A percentile compares a stretch with the other conserved stretches of the same genome.
These are phyloP conservation scores for Schwanniomyces yamadae DNA, from an alignment of 805 yeast species.

Conservation along the genomic window DNA sequence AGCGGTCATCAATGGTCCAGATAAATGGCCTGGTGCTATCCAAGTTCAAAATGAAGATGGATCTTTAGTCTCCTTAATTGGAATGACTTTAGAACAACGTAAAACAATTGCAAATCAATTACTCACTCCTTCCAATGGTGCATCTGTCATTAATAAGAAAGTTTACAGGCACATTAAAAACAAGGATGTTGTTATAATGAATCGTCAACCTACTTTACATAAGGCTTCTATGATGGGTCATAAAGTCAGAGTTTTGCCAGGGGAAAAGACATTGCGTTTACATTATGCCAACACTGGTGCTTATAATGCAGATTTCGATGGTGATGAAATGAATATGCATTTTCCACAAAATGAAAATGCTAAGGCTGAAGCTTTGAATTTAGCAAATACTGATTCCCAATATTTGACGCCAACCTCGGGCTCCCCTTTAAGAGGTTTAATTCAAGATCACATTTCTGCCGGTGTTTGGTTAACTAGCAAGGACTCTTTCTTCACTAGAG, in stretches of 20 bases:
- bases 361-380: slow-evolving; percentile 88
- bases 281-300: slow-evolving; percentile 99
- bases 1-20: slow-evolving; percentile 97
- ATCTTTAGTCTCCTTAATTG: slow-evolving; percentile 70
- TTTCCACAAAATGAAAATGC: slow-evolving; percentile 98
- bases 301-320: slow-evolving; percentile 97
- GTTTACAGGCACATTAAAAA: slow-evolving; percentile 93
- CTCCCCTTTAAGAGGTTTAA: slow-evolving; percentile 95
- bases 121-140: slow-evolving; percentile 73
- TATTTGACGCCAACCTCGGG: slow-evolving; percentile 98
- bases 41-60: slow-evolving; percentile 97
- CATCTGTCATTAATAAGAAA: slow-evolving; percentile 78
- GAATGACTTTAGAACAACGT: slow-evolving; percentile 91
- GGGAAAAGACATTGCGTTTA: slow-evolving; percentile 92
- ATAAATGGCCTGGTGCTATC: slow-evolving; percentile 97
- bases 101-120: slow-evolving; percentile 93
- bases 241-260: slow-evolving; percentile 93
- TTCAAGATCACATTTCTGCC: slow-evolving; percentile 98
- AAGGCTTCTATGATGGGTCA: slow-evolving; percentile 99
- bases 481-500: slow-evolving; percentile 88
- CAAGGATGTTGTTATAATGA: slow-evolving; percentile 95
- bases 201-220: slow-evolving; percentile 98
- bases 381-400: slow-evolving; percentile 97
- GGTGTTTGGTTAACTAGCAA: slow-evolving; percentile 98
- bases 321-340: slow-evolving; percentile 99